phyloP scores from a whole-genome alignment of 1,139 yeast genomes.

The Protomyces inundatus region DNA sequence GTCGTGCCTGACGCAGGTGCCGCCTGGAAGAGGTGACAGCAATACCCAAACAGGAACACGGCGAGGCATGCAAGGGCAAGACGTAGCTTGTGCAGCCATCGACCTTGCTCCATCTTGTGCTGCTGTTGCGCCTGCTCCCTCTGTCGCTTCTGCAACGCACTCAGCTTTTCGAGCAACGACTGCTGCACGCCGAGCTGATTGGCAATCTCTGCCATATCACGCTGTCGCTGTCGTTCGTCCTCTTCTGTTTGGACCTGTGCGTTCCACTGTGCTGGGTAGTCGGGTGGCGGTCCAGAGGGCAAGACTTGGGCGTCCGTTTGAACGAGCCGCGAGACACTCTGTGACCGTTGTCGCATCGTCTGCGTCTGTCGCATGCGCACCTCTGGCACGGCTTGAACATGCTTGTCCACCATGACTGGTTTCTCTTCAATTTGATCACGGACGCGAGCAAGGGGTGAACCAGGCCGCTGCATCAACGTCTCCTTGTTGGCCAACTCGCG shows the following conservation, averaged over 20 bases:
- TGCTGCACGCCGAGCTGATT: background rate
- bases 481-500: background rate
- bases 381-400: background rate
- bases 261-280: background rate
- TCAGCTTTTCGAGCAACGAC: background rate
- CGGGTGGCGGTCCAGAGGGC: background rate
- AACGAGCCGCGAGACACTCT: background rate
- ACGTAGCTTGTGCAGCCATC: background rate
- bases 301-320: background rate
- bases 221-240: background rate
- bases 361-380: background rate
- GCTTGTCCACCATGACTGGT: background rate
- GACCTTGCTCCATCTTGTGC: background rate
- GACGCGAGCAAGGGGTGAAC: background rate
- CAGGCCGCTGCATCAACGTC: background rate
- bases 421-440: background rate
- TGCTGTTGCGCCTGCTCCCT: background rate
- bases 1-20: slow-evolving; percentile 15
- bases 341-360: background rate
- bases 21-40: background rate
- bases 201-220: background rate
- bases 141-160: background rate
- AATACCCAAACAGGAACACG: slow-evolving; percentile 2
- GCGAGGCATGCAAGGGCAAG: background rate
- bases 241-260: background rate